Base-by-base conservation (phyloP, 805 yeast genomes). In the Candida incommunis region DNA sequence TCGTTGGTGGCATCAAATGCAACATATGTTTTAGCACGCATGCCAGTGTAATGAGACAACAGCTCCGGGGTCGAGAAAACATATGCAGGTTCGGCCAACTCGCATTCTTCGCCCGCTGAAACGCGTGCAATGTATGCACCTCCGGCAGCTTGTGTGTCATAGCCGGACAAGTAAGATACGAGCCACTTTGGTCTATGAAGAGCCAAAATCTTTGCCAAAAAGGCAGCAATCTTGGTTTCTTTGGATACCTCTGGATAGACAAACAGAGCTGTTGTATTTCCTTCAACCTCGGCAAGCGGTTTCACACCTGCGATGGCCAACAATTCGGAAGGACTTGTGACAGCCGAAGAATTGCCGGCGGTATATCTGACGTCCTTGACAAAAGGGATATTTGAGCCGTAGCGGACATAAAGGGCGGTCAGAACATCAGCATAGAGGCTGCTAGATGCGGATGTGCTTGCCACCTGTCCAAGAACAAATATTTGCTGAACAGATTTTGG, bases 401-500 rank as follows among this genome's bases (percentile, higher is more conserved):
- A 37, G 13, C 41, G 41, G 24, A 50, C 64, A 63, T 78, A 80
- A 51, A 83, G 64, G 31, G 92, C 73, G 9, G 90, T 82, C 44
- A 82, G 71, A 50, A 83, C 78, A 52, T 84, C 94, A 31, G 80
- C 67, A 61, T 74, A 81, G 56, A 88, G 70, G 2, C 70, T 56
- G 16, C 78, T 68, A 40, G 64, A 59, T 3, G 50, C 52, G n/a
- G 46, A 37, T 5, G 46, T 40, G 25, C 74, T 58, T 43, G 55
- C 54, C 29, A 64, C 63, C 61, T 81, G 87, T 41, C 80, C 79
- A 50, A 88, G 65, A 24, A 86, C 83, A 41, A 82, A 78, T 45
- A 88, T 63, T 48, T 71, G 70, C 51, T 72, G 70, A 20, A 80
- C 65, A 3, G 81, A 60, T 3, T 60, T 49, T 23, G 95, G 90